A percentile compares a stretch with the other conserved stretches of the same genome.
These are phyloP conservation scores for Apophysomyces sp. DNA, from an alignment of 371 early-diverging fungal species.

Conservation along the genomic window DNA sequence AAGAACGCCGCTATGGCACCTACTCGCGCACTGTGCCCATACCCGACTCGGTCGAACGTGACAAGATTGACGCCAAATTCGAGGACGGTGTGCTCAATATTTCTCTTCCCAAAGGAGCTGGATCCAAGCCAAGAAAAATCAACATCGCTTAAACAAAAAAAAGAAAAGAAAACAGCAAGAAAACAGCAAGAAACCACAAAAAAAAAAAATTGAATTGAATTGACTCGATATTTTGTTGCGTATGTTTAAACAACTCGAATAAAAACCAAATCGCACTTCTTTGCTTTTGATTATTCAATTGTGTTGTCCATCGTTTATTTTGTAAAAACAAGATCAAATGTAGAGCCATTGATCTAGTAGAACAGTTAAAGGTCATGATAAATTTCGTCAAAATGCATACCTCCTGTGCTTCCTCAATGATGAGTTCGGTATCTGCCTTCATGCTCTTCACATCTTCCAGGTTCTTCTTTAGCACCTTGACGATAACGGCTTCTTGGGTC, in stretches of 20 bases:
- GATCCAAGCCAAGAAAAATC: conserved; percentile 4
- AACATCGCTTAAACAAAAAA: conserved; percentile 4
- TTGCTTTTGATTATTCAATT: not conserved
- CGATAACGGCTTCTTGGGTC: conserved; percentile 71
- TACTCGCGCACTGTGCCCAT: conserved; percentile 54
- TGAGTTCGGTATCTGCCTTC: conserved; percentile 40
- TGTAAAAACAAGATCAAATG: conserved; percentile 41
- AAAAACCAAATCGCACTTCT: too few relatives aligned
- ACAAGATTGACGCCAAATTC: conserved; percentile 52
- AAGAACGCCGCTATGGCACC: conserved; percentile 52
- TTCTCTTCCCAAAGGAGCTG: conserved; percentile 45
- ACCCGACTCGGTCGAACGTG: conserved; percentile 45
- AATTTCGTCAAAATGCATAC: conserved; percentile 32
- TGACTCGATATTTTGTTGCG: not conserved
- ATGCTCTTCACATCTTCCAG: conserved; percentile 36
- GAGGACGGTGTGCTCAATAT: conserved; percentile 59
- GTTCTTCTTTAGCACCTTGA: conserved; percentile 73
- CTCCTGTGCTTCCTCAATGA: conserved; percentile 79
- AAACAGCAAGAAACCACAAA: not conserved
- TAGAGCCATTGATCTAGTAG: conserved; percentile 24
- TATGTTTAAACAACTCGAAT: not conserved
- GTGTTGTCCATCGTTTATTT: conserved; percentile 7
- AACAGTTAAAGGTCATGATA: not conserved
- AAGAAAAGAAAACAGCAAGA: not conserved
- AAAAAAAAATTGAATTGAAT: not conserved